Percentiles rank a stretch among this genome's conserved stretches.
Evolutionary conservation across 805 yeast genomes (phyloP).

Genomic region (Candida hispaniensis): DNA sequence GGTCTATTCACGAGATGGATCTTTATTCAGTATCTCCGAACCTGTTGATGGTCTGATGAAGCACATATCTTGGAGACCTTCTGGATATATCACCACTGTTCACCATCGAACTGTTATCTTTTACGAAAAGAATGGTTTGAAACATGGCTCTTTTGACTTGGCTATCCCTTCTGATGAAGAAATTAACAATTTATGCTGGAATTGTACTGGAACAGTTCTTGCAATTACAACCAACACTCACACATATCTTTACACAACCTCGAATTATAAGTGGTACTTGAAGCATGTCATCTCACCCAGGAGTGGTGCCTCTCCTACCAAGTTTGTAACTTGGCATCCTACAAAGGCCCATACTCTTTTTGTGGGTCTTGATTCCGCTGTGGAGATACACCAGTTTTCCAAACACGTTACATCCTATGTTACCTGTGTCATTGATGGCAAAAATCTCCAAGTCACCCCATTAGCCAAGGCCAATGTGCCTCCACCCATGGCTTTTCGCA

Average conservation of each 20-base stretch:
- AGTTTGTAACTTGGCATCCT: constrained; percentile 60
- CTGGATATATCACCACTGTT: constrained; percentile 77
- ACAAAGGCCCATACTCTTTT: constrained; percentile 73
- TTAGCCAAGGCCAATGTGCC: constrained; percentile 79
- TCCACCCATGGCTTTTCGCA: constrained; percentile 80
- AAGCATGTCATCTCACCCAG: constrained; percentile 57
- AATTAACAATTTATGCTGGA: constrained; percentile 60
- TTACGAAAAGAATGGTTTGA: constrained; percentile 85
- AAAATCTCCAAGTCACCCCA: constrained; percentile 63
- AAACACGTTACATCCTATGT: constrained; percentile 56
- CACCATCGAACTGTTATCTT: constrained; percentile 57
- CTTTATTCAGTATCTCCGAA: constrained; percentile 71
- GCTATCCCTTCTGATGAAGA: constrained; percentile 44
- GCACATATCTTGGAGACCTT: constrained; percentile 76
- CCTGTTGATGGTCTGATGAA: constrained; percentile 78
- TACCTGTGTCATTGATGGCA: constrained; percentile 72
- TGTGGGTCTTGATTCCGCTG: constrained; percentile 28
- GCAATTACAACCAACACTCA: constrained; percentile 52
- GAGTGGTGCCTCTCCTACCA: constrained; percentile 21
- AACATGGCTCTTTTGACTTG: constrained; percentile 76
- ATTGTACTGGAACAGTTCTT: constrained; percentile 64
- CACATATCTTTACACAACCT: constrained; percentile 82
- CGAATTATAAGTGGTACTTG: constrained; percentile 92
- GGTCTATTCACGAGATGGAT: constrained; percentile 68
- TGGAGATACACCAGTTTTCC: constrained; percentile 61